Evolutionary conservation across 805 yeast species (phyloP).

Genomic region (Spathaspora passalidarum): DNA sequence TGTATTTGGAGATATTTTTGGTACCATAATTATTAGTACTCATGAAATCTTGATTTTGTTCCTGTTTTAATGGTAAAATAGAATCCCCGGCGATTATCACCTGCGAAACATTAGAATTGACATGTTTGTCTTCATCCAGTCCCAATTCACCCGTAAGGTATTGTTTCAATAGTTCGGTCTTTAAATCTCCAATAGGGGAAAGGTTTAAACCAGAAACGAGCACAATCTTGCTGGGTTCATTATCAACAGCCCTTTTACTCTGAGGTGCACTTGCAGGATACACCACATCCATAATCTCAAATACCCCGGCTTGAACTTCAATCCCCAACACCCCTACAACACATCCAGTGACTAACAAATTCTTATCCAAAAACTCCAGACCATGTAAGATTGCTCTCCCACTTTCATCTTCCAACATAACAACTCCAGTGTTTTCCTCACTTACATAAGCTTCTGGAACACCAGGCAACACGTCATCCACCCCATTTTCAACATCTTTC

Average conservation of each 20-base stretch:
- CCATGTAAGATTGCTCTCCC: slow-evolving; percentile 76
- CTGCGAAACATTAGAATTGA: slow-evolving; percentile 37
- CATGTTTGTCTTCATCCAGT: slow-evolving; percentile 19
- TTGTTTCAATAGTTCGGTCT: slow-evolving; percentile 60
- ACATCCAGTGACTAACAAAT: slow-evolving; percentile 82
- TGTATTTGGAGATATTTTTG: slow-evolving; percentile 51
- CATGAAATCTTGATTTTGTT: slow-evolving; percentile 25
- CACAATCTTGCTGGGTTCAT: slow-evolving; percentile 52
- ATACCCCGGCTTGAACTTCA: slow-evolving; percentile 78
- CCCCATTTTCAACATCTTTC: slow-evolving; percentile 67
- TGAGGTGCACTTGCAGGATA: slow-evolving; percentile 70
- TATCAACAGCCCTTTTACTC: slow-evolving; percentile 8
- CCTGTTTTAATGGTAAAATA: slow-evolving; percentile 32
- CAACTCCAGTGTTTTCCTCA: slow-evolving; percentile 30
- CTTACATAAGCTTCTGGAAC: slow-evolving; percentile 25
- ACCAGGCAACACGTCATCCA: slow-evolving; percentile 48
- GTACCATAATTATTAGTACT: slow-evolving; percentile 47
- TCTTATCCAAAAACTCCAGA: slow-evolving; percentile 51
- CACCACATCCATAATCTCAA: slow-evolving; percentile 76
- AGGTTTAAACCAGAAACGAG: slow-evolving; percentile 75
- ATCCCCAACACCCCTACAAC: slow-evolving; percentile 84
- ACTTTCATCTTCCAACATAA: slow-evolving; percentile 87
- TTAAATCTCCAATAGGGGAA: slow-evolving; percentile 40
- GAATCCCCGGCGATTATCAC: slow-evolving; percentile 77
- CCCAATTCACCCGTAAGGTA: slow-evolving; percentile 72